Base-by-base conservation (phyloP, 2,329 filamentous ascomycete species). In the Apiospora arundinis region DNA sequence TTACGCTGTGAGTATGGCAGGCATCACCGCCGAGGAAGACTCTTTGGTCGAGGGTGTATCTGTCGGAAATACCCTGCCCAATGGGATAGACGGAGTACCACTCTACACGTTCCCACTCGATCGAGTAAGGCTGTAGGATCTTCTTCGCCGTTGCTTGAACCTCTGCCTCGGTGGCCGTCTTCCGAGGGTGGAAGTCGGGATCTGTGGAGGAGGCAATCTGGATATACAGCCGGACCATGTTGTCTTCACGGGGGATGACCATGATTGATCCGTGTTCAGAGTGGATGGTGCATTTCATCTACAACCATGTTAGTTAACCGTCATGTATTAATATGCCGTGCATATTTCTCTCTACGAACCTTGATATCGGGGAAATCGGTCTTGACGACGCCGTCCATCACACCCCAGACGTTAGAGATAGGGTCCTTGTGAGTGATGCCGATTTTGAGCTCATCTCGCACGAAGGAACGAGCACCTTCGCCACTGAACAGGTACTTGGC, bases 21-120 rank as follows among this genome's bases (percentile, higher is more conserved):
- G 92, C 92, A 81, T 95, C 92, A 49, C 92, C 92, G 16, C 90
- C 92, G 40, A 95, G 85, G 78, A 94, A 94, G 1, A 94, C 91
- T 69, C 92, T 87, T 74, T 92, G 87, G 72, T 92, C 88, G 68
- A 91, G 81, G 0, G 91, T 92, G 75, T 92, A 92, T 23, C 85
- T 88, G 70, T 92, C 91, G 1, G 92, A 87, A 45, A 93, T 91
- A 0, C 92, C 91, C 79, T 94, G 92, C 11, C 92, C 92, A 73
- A 94, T 93, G 63, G 92, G 91, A 76, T 94, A 94, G 1, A 92
- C 92, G 0, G 92, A 92, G 81, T 90, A 94, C 92, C 92, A 93
- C 76, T 92, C 91, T 1, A 92, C 87, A 8, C 85, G 84, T 73
- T 91, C 90, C 85, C 91, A 93, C 71, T 89, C 86, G 70, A 93